A percentile compares a stretch with the other conserved stretches of the same genome.
Evolutionary conservation across 176 grass and related monocot species (phyloP).

Genomic region (Dendrocalamus sinicus): DNA sequence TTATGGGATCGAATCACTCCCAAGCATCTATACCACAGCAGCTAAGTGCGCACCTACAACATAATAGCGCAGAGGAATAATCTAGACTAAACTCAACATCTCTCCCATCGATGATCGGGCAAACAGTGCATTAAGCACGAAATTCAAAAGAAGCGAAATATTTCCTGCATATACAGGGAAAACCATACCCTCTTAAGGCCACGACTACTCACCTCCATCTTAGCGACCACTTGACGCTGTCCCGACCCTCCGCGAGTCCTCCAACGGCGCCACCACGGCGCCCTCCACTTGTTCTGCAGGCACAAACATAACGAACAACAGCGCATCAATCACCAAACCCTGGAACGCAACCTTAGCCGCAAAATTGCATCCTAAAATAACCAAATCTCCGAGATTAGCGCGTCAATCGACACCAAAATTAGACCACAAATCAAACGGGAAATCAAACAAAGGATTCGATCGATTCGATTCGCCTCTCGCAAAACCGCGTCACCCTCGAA

Average conservation of each 20-base stretch:
- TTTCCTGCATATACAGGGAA: slow-evolving; percentile 47
- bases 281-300: slow-evolving; percentile 34
- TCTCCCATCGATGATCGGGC: slow-evolving; percentile 8
- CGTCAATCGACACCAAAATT: neutral
- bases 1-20: slow-evolving; percentile 40
- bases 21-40: slow-evolving; percentile 40
- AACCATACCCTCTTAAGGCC: slow-evolving; percentile 29
- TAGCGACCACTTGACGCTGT: slow-evolving; percentile 19
- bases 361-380: slow-evolving; percentile 9
- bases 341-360: neutral
- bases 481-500: slow-evolving; percentile 14
- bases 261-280: neutral
- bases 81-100: slow-evolving; percentile 2
- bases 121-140: slow-evolving; percentile 2
- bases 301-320: slow-evolving; percentile 1
- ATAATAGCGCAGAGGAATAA: slow-evolving; percentile 22
- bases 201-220: slow-evolving; percentile 47
- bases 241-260: neutral
- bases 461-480: neutral
- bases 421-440: neutral
- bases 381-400: slow-evolving; percentile 18
- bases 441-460: slow-evolving; percentile 11
- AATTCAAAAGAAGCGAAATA: slow-evolving; percentile 31
- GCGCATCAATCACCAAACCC: slow-evolving; percentile 20
- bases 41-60: slow-evolving; percentile 15